phyloP scores from a whole-genome alignment of 768 basidiomycete genomes.

The Kwoniella botswanensis region DNA sequence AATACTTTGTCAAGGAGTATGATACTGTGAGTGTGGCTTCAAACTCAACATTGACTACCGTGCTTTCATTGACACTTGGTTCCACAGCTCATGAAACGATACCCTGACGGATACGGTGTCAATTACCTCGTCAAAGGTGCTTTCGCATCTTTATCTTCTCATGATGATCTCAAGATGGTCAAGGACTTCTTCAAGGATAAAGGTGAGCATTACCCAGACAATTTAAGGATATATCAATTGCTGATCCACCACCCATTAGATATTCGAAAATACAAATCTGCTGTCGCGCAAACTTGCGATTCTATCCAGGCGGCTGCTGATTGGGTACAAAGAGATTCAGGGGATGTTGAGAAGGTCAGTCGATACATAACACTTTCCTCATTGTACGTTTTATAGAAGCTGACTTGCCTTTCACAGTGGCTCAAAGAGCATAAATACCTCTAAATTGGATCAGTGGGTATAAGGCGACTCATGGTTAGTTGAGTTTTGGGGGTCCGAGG shows the following conservation, averaged over 20 bases:
- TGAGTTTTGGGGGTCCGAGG: neutral
- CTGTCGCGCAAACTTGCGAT: slow-evolving; percentile 56
- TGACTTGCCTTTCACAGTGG: slow-evolving; percentile 35
- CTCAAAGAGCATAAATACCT: slow-evolving; percentile 57
- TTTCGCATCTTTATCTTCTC: slow-evolving; percentile 66
- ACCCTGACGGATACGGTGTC: slow-evolving; percentile 66
- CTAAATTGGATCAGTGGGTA: slow-evolving; percentile 7
- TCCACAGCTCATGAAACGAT: slow-evolving; percentile 64
- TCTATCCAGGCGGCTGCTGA: slow-evolving; percentile 54
- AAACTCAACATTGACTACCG: too few species aligned
- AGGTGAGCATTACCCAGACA: too few species aligned
- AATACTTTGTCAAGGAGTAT: slow-evolving; percentile 75
- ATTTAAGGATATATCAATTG: too few species aligned
- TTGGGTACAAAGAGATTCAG: slow-evolving; percentile 55
- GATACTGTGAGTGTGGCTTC: slow-evolving; percentile 62
- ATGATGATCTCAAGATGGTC: slow-evolving; percentile 67
- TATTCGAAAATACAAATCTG: slow-evolving; percentile 51
- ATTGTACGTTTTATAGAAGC: too few species aligned
- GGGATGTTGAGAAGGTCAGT: slow-evolving; percentile 56
- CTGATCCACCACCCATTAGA: slow-evolving; percentile 23
- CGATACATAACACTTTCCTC: too few species aligned
- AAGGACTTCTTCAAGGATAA: slow-evolving; percentile 75
- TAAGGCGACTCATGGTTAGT: neutral
- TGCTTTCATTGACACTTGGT: too few species aligned
- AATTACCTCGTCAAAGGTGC: slow-evolving; percentile 57